A percentile compares a stretch with the other conserved stretches of the same genome.
Evolutionary conservation across 1,139 yeast species (phyloP).

Genomic region (Geotrichum cucujoidarum): DNA sequence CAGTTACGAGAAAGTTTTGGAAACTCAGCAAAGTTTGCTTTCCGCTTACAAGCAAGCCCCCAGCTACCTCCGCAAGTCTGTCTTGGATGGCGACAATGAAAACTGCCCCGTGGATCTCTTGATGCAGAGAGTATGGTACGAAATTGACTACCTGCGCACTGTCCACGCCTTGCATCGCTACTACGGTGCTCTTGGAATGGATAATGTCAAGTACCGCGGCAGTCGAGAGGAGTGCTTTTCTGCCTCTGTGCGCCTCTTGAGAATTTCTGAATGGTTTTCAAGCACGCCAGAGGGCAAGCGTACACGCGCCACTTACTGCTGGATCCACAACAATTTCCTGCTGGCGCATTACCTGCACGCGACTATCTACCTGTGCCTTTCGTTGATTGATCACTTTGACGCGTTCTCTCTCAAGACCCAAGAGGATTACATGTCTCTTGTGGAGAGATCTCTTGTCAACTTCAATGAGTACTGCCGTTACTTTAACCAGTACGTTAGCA

Average conservation of each 20-base stretch:
- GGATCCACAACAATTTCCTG: conserved; percentile 10
- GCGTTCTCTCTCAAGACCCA: conserved; percentile 12
- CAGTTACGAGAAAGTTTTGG: conserved; percentile 25
- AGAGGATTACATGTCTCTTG: conserved; percentile 11
- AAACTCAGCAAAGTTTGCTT: conserved; percentile 28
- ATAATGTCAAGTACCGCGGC: conserved; percentile 24
- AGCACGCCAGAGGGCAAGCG: conserved; percentile 26
- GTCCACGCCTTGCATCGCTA: conserved; percentile 34
- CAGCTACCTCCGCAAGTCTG: conserved; percentile 22
- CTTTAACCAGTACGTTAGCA: not conserved
- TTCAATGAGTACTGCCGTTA: not conserved
- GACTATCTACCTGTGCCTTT: conserved; percentile 4
- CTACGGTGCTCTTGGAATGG: conserved; percentile 28
- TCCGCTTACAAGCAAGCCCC: conserved; percentile 28
- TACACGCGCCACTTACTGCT: conserved; percentile 18
- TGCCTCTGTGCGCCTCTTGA: conserved; percentile 31
- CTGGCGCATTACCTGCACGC: conserved; percentile 12
- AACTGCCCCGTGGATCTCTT: conserved; percentile 23
- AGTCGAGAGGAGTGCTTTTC: conserved; percentile 30
- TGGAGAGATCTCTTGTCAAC: not conserved
- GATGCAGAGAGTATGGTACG: conserved; percentile 33
- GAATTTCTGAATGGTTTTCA: conserved; percentile 33
- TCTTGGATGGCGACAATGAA: conserved; percentile 6
- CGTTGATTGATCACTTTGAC: conserved; percentile 10
- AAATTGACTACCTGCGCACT: conserved; percentile 32